phyloP scores from a whole-genome alignment of 805 yeast species.

The Blastobotrys parvus region DNA sequence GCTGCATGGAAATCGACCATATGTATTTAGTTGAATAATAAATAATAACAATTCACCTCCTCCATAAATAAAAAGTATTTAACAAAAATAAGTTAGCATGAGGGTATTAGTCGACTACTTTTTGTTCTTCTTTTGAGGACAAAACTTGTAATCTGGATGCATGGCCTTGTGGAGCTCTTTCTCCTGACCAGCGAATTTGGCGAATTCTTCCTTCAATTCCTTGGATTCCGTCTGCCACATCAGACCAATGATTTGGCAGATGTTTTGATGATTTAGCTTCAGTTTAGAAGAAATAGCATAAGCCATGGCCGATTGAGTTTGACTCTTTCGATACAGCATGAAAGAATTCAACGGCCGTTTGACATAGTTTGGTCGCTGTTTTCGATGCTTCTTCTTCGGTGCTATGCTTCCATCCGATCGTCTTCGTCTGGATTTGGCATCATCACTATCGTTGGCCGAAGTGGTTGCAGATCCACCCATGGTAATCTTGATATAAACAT shows the following conservation, averaged over 20 bases:
- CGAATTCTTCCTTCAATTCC: constrained; percentile 32
- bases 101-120: no score
- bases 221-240: constrained; percentile 38
- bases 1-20: no score
- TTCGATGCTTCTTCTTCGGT: constrained; percentile 15
- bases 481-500: constrained; percentile 20
- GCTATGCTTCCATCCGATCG: constrained; percentile 7
- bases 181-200: constrained; percentile 33
- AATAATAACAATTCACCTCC: no score
- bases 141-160: constrained; percentile 38
- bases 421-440: constrained; percentile 12
- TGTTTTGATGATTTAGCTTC: constrained; percentile 35
- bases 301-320: constrained; percentile 35
- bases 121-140: constrained; percentile 32
- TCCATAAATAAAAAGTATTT: no score
- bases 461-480: constrained; percentile 14
- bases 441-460: constrained; percentile 6
- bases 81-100: no score
- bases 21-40: no score
- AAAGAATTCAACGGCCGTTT: constrained; percentile 42
- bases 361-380: constrained; percentile 23
- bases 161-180: constrained; percentile 34
- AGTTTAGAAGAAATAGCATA: constrained; percentile 21
- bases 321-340: constrained; percentile 38
- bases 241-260: constrained; percentile 36